phyloP scores from a whole-genome alignment of 2,329 filamentous ascomycete species.

The Penicillium thymicola region DNA sequence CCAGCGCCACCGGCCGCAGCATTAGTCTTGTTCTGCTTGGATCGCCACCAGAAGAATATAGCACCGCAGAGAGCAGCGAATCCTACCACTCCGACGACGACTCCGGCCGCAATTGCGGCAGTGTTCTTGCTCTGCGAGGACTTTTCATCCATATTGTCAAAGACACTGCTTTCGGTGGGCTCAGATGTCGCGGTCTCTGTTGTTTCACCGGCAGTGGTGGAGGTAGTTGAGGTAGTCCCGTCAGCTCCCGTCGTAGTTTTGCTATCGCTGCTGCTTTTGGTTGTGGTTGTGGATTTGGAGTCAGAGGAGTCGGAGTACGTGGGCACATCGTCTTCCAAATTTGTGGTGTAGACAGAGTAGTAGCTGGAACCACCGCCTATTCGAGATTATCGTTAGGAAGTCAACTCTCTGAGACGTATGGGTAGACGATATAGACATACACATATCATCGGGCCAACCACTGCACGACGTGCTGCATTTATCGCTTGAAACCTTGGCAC shows the following conservation, averaged over 20 bases:
- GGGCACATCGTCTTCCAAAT: constrained; percentile 40
- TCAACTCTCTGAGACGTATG: constrained; percentile 3
- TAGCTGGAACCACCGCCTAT: constrained; percentile 57
- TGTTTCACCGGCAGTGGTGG: constrained; percentile 26
- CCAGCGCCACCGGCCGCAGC: constrained; percentile 78
- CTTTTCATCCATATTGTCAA: constrained; percentile 6
- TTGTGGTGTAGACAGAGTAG: constrained; percentile 54
- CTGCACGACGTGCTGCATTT: constrained; percentile 66
- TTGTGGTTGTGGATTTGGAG: constrained; percentile 20
- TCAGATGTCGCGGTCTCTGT: constrained; percentile 37
- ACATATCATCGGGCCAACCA: constrained; percentile 61
- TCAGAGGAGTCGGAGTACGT: constrained; percentile 22
- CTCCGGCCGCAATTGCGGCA: constrained; percentile 82
- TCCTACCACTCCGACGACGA: constrained; percentile 77
- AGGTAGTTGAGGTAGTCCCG: constrained; percentile 13
- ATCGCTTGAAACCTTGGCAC: constrained; percentile 52
- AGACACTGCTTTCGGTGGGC: constrained; percentile 4
- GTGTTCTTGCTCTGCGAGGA: constrained; percentile 58
- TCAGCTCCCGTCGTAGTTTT: constrained; percentile 11
- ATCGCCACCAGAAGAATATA: constrained; percentile 70
- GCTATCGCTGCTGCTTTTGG: constrained; percentile 14
- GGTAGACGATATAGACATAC: constrained; percentile 47
- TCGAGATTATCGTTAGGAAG: constrained; percentile 18
- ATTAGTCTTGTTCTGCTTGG: constrained; percentile 72
- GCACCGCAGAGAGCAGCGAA: constrained; percentile 65